phyloP scores from a whole-genome alignment of 306 rosid species.

The Corylus americana region DNA sequence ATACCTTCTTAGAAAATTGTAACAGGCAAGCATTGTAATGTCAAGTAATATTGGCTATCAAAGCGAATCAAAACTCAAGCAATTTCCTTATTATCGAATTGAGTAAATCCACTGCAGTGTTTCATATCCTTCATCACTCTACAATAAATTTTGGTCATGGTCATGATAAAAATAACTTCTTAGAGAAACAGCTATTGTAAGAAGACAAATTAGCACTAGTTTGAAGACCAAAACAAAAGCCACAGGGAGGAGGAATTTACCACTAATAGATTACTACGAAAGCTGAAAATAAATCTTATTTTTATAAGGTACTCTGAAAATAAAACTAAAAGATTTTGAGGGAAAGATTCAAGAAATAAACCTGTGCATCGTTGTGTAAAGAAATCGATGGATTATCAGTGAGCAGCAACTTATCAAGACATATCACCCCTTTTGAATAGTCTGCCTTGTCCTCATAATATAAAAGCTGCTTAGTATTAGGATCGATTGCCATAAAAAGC shows the following conservation, averaged over 20 bases:
- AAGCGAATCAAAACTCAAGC: neutral
- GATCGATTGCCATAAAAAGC: slow-evolving; percentile 88
- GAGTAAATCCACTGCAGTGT: slow-evolving; percentile 9
- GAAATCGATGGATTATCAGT: slow-evolving; percentile 70
- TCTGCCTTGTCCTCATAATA: slow-evolving; percentile 89
- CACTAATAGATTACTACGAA: too few species aligned
- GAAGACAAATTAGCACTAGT: neutral
- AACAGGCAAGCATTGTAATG: neutral
- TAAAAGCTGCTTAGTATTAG: slow-evolving; percentile 77
- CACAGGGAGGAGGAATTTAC: neutral
- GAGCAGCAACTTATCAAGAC: slow-evolving; percentile 77
- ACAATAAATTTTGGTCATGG: neutral
- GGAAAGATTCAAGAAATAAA: slow-evolving; percentile 31
- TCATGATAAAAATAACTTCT: neutral
- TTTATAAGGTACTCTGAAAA: too few species aligned
- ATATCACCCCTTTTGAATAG: slow-evolving; percentile 57
- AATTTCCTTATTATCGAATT: neutral
- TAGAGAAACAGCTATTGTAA: neutral
- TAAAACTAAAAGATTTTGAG: too few species aligned
- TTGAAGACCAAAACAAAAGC: neutral
- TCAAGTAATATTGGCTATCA: neutral
- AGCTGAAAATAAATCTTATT: too few species aligned
- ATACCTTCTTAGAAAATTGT: neutral
- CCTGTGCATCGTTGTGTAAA: slow-evolving; percentile 93
- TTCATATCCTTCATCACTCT: slow-evolving; percentile 10